Percentiles rank a stretch among this genome's conserved stretches.
Evolutionary conservation across 2,329 filamentous ascomycete genomes (phyloP).

Genomic region (Hymenoscyphus albidus): DNA sequence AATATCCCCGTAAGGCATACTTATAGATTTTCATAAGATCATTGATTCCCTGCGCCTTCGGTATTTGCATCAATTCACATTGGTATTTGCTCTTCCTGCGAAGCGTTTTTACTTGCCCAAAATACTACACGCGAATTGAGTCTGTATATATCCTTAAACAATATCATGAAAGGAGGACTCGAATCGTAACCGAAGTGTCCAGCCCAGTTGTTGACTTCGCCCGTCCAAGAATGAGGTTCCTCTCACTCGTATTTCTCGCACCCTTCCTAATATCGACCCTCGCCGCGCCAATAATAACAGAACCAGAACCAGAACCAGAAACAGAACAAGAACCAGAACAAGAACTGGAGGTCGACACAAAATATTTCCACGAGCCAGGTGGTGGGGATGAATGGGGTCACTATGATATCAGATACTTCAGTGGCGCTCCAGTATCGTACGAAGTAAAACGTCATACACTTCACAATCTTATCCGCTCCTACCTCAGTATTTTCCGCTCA

Average conservation of each 20-base stretch:
- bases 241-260: background rate
- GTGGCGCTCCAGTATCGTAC: constrained; percentile 56
- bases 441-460: constrained; percentile 63
- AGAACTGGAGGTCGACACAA: constrained; percentile 17
- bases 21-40: background rate
- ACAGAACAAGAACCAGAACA: background rate
- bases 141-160: background rate
- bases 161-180: background rate
- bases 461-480: constrained; percentile 67
- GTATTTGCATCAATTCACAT: background rate
- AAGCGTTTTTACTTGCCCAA: background rate
- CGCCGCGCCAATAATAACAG: background rate
- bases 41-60: background rate
- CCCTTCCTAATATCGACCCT: background rate
- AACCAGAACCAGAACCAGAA: background rate
- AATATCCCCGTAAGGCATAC: background rate
- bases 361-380: constrained; percentile 52
- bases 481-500: constrained; percentile 62
- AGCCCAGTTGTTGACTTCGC: background rate
- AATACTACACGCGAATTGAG: background rate
- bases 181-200: background rate
- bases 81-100: background rate
- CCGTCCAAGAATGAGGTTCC: background rate
- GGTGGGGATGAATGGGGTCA: constrained; percentile 58
- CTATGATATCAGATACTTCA: constrained; percentile 72